Evolutionary conservation across 371 early-diverging fungal species (phyloP).

Genomic region (Mucor piriformis): DNA sequence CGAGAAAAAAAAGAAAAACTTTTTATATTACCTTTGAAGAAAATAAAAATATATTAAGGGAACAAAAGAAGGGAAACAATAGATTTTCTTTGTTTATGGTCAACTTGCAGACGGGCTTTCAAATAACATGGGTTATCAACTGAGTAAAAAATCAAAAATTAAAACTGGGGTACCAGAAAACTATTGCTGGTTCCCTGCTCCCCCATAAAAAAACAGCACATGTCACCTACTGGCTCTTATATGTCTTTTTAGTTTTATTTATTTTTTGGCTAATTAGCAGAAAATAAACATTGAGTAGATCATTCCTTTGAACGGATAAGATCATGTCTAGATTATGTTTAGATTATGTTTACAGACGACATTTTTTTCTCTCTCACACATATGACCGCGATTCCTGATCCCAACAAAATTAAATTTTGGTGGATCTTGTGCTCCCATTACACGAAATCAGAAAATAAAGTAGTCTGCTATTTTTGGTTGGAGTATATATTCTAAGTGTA

Average conservation of each 20-base stretch:
- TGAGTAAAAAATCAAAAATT: neutral
- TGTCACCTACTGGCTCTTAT: neutral
- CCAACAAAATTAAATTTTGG: constrained; percentile 1
- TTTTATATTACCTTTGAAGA: constrained; percentile 8
- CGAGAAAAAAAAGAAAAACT: neutral
- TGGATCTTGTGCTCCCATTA: neutral
- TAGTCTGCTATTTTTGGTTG: too few relatives aligned
- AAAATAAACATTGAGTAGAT: too few relatives aligned
- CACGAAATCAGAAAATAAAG: neutral
- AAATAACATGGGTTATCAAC: constrained; percentile 3
- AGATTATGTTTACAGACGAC: too few relatives aligned
- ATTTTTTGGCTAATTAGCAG: neutral
- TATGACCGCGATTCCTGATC: neutral
- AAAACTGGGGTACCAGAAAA: neutral
- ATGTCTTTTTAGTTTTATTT: neutral
- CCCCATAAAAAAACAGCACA: neutral
- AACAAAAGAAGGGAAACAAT: constrained; percentile 12
- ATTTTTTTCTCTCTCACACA: neutral
- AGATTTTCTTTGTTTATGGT: constrained; percentile 11
- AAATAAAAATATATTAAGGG: constrained; percentile 1
- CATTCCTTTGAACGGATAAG: too few relatives aligned
- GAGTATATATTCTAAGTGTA: constrained; percentile 3
- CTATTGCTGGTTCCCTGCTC: too few relatives aligned
- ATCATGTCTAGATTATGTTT: too few relatives aligned
- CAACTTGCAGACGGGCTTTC: neutral